phyloP scores from a whole-genome alignment of 352 stramenopile species.

The Globisporangium barbulae region DNA sequence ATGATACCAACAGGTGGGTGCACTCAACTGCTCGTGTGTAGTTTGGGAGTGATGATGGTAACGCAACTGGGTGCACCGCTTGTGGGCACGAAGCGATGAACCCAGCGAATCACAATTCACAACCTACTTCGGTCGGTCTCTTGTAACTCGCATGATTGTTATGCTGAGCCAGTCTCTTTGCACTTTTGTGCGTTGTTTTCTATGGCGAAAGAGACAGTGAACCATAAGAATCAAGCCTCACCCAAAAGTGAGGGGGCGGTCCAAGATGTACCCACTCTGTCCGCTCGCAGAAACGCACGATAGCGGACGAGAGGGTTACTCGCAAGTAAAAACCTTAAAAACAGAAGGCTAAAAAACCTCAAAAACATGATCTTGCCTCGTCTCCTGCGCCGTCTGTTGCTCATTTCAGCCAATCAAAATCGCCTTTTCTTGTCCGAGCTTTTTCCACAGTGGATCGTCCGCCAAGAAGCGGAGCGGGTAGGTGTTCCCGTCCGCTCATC shows the following conservation, averaged over 20 bases:
- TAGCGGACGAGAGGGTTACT: not conserved
- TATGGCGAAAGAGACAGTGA: not conserved
- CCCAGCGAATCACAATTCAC: no score
- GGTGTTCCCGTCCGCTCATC: not conserved
- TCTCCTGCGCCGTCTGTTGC: not conserved
- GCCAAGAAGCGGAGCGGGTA: not conserved
- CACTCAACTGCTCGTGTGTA: no score
- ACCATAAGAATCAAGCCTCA: not conserved
- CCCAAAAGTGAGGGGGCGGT: not conserved
- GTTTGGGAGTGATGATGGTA: no score
- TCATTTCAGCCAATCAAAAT: not conserved
- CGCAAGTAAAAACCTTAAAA: not conserved
- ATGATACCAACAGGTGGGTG: no score
- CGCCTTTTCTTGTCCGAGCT: not conserved
- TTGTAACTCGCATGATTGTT: no score
- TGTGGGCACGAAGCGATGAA: no score
- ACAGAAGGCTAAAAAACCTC: not conserved
- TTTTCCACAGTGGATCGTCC: conserved; percentile 5
- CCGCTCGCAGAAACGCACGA: not conserved
- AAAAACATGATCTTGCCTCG: not conserved
- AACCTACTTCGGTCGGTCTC: no score
- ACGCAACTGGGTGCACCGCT: no score
- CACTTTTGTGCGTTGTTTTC: no score
- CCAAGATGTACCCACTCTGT: conserved; percentile 9
- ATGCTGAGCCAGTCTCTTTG: no score